Conservation (phyloP, 2,329 filamentous ascomycete species). For the Colletotrichum melonis region DNA sequence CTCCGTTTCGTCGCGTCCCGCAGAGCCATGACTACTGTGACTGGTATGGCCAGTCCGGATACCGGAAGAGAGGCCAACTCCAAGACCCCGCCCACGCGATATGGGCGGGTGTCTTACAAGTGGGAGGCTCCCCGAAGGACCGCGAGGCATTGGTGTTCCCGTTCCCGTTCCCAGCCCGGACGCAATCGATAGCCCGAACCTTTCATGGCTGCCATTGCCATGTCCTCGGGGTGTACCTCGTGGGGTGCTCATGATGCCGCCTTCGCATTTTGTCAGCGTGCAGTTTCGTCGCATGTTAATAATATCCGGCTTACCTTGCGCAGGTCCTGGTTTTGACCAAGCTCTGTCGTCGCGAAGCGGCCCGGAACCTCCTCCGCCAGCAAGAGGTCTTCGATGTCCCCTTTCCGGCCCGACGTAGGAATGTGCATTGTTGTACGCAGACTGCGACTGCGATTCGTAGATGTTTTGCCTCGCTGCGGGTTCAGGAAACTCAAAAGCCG, state of each 20-base stretch:
- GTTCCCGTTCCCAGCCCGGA: conserved; percentile 45
- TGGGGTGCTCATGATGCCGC: conserved; percentile 46
- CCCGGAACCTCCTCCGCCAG: neutral
- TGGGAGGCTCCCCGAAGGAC: conserved; percentile 9
- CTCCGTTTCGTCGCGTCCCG: neutral
- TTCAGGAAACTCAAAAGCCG: neutral
- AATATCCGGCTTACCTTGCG: conserved; percentile 36
- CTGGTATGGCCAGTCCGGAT: conserved; percentile 10
- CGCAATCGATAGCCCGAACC: conserved; percentile 43
- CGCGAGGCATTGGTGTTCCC: conserved; percentile 39
- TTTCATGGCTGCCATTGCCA: conserved; percentile 42
- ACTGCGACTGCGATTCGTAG: conserved; percentile 4
- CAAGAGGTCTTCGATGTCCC: neutral
- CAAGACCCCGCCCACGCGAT: neutral
- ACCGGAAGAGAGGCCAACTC: conserved; percentile 28
- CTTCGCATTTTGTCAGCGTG: conserved; percentile 32
- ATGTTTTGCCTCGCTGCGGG: neutral
- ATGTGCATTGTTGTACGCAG: neutral
- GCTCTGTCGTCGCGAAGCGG: neutral
- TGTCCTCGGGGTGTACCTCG: conserved; percentile 37
- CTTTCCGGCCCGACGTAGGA: neutral
- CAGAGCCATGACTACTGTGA: neutral
- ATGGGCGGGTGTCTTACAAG: neutral
- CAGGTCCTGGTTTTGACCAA: conserved; percentile 25
- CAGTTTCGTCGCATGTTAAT: neutral